A percentile compares a stretch with the other conserved stretches of the same genome.
Evolutionary conservation across 805 yeast genomes (phyloP).

Genomic region (Torulaspora microellipsoides): DNA sequence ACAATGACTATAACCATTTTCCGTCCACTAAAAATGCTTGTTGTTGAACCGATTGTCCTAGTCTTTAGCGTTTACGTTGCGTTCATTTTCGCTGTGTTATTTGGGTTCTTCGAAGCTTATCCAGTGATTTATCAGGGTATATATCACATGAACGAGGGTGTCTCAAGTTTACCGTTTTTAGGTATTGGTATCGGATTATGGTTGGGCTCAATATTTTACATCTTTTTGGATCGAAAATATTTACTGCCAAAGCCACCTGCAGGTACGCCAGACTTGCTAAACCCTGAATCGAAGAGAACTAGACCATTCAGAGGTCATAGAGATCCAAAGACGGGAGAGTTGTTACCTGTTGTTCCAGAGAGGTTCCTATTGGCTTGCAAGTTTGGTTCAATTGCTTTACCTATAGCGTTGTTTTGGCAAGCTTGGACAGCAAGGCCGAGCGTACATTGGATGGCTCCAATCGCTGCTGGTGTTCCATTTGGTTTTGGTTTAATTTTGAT

Average conservation of each 20-base stretch:
- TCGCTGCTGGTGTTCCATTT: constrained; percentile 71
- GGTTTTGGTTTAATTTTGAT: constrained; percentile 71
- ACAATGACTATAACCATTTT: constrained; percentile 49
- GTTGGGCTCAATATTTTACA: constrained; percentile 49
- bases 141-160: constrained; percentile 54
- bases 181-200: constrained; percentile 68
- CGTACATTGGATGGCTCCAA: constrained; percentile 75
- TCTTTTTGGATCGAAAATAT: constrained; percentile 44
- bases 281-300: constrained; percentile 26
- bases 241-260: constrained; percentile 56
- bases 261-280: constrained; percentile 49
- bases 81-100: constrained; percentile 70
- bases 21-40: constrained; percentile 64
- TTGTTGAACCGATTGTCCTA: constrained; percentile 69
- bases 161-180: constrained; percentile 64
- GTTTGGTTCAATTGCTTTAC: constrained; percentile 62
- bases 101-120: constrained; percentile 71
- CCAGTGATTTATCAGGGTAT: constrained; percentile 60
- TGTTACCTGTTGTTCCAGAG: constrained; percentile 56
- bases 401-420: constrained; percentile 71
- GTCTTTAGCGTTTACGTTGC: constrained; percentile 67
- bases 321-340: constrained; percentile 45
- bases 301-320: constrained; percentile 42
- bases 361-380: constrained; percentile 54
- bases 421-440: constrained; percentile 64